Evolutionary conservation across 495 filamentous ascomycete genomes (phyloP).

Genomic region (Aspergillus olivimuriae): DNA sequence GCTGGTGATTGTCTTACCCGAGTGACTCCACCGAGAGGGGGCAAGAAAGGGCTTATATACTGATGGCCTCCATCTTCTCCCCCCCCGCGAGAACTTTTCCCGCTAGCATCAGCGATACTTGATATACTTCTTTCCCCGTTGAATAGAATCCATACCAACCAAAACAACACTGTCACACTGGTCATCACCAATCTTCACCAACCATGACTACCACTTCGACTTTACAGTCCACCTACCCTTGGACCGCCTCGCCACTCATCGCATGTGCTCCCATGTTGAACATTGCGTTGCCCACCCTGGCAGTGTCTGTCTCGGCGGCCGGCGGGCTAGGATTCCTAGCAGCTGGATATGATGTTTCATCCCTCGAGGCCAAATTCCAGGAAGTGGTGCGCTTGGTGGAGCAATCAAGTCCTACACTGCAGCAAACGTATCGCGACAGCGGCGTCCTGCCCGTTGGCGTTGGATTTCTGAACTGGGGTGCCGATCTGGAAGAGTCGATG

Average conservation of each 20-base stretch:
- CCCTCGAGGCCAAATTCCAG: slow-evolving; percentile 21
- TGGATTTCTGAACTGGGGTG: slow-evolving; percentile 50
- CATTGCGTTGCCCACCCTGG: slow-evolving; percentile 50
- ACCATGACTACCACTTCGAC: slow-evolving; percentile 1
- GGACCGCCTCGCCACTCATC: slow-evolving; percentile 45
- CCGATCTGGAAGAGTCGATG: slow-evolving; percentile 32
- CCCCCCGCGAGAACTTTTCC: too few relatives aligned
- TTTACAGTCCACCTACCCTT: slow-evolving; percentile 8
- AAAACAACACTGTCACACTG: background rate
- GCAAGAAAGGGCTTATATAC: too few relatives aligned
- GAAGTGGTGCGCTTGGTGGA: slow-evolving; percentile 14
- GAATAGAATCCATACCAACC: background rate
- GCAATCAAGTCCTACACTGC: background rate
- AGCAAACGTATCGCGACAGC: background rate
- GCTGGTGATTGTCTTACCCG: too few relatives aligned
- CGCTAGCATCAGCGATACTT: too few relatives aligned
- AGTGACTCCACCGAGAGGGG: too few relatives aligned
- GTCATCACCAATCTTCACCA: background rate
- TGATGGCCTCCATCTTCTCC: too few relatives aligned
- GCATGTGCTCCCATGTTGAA: slow-evolving; percentile 61
- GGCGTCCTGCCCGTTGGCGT: slow-evolving; percentile 50
- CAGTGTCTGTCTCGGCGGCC: slow-evolving; percentile 53
- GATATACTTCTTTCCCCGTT: too few relatives aligned
- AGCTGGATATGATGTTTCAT: slow-evolving; percentile 22
- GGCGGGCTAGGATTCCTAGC: slow-evolving; percentile 49